These are phyloP conservation scores for Papiliotrema terrestris DNA, from an alignment of 1,284 basidiomycete species.

Conservation along the genomic window DNA sequence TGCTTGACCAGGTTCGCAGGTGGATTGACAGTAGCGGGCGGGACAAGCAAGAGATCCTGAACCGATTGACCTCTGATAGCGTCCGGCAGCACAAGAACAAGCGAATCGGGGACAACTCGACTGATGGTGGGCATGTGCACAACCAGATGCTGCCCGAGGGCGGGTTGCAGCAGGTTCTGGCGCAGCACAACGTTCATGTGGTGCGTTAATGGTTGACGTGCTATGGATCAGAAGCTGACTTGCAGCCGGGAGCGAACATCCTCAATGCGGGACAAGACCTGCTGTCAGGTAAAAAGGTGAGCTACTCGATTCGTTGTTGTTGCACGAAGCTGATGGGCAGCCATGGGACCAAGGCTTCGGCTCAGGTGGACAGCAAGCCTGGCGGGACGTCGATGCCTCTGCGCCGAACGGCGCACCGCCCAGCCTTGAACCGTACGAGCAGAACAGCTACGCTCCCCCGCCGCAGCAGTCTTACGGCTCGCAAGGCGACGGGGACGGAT, in stretches of 20 bases:
- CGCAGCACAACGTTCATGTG: slow-evolving; percentile 47
- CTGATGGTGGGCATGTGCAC: slow-evolving; percentile 41
- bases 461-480: background rate
- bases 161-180: slow-evolving; percentile 46
- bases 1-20: slow-evolving; percentile 55
- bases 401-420: slow-evolving; percentile 10
- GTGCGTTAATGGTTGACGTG: slow-evolving; percentile 22
- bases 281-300: slow-evolving; percentile 43
- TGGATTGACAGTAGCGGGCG: slow-evolving; percentile 59
- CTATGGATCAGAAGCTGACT: slow-evolving; percentile 3
- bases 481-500: background rate
- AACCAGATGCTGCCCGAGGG: slow-evolving; percentile 39
- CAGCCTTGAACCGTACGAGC: slow-evolving; percentile 5
- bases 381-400: slow-evolving; percentile 37
- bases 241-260: slow-evolving; percentile 37
- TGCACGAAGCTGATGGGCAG: slow-evolving; percentile 9
- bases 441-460: slow-evolving; percentile 5
- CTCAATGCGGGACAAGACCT: slow-evolving; percentile 48
- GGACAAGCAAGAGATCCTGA: slow-evolving; percentile 57
- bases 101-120: slow-evolving; percentile 52
- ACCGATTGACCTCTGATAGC: slow-evolving; percentile 61
- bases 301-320: slow-evolving; percentile 7
- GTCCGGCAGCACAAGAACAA: slow-evolving; percentile 72
- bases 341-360: slow-evolving; percentile 49
- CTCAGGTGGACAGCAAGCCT: slow-evolving; percentile 41